Conservation (phyloP, 2,329 filamentous ascomycete genomes). For the Chrysosphaeria jannelii region DNA sequence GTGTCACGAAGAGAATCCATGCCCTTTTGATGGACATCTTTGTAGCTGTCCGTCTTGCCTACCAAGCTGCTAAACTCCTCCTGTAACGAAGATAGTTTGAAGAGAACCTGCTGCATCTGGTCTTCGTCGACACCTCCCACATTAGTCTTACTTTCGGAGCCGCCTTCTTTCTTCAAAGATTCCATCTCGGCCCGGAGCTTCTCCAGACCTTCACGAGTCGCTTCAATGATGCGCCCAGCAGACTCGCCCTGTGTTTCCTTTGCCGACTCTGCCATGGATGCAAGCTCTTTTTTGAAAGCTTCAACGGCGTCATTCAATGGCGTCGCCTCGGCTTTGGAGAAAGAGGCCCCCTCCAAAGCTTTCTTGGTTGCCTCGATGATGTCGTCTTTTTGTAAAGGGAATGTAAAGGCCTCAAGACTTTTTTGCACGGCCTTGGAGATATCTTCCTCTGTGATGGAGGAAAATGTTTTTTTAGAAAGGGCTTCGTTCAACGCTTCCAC, state of each 20-base stretch:
- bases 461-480: too few relatives aligned
- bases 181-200: constrained; percentile 56
- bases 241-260: constrained; percentile 56
- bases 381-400: constrained; percentile 31
- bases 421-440: too few relatives aligned
- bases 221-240: constrained; percentile 67
- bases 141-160: too few relatives aligned
- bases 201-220: constrained; percentile 65
- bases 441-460: too few relatives aligned
- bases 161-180: too few relatives aligned
- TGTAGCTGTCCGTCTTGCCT: constrained; percentile 16
- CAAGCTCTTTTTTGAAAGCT: constrained; percentile 26
- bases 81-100: constrained; percentile 33
- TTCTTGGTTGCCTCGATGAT: constrained; percentile 32
- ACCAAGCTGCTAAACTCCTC: constrained; percentile 36
- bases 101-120: constrained; percentile 36
- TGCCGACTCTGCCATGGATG: constrained; percentile 26
- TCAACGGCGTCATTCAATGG: constrained; percentile 35
- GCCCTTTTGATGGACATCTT: constrained; percentile 49
- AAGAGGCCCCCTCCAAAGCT: constrained; percentile 20
- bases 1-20: constrained; percentile 57
- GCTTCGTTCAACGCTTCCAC: constrained; percentile 56
- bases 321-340: constrained; percentile 9
- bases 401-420: constrained; percentile 66
- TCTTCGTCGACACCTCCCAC: constrained; percentile 59